Evolutionary conservation across 2,329 filamentous ascomycete genomes (phyloP).

Genomic region (Graphiopsis chlorocephala): DNA sequence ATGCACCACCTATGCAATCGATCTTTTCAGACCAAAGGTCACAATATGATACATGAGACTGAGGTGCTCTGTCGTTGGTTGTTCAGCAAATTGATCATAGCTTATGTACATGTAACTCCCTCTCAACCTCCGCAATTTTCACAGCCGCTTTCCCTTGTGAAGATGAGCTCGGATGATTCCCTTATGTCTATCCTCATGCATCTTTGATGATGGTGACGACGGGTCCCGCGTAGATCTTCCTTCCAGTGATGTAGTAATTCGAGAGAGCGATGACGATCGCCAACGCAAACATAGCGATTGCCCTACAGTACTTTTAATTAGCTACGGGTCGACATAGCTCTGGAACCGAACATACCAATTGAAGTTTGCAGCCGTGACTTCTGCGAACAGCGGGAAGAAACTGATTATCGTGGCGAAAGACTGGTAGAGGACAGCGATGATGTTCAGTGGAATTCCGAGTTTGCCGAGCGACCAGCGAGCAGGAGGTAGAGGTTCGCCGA

Average conservation of each 20-base stretch:
- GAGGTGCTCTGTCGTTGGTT: background rate
- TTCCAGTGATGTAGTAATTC: conserved; percentile 18
- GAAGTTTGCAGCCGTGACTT: conserved; percentile 18
- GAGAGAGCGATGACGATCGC: conserved; percentile 17
- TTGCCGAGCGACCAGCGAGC: conserved; percentile 26
- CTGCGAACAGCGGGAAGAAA: conserved; percentile 21
- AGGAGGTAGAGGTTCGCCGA: conserved; percentile 19
- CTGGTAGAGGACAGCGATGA: conserved; percentile 32
- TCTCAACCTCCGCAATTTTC: too few relatives aligned
- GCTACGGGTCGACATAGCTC: background rate
- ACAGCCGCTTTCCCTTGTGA: too few relatives aligned
- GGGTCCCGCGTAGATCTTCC: conserved; percentile 18
- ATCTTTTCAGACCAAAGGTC: too few relatives aligned
- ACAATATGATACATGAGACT: background rate
- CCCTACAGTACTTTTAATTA: background rate
- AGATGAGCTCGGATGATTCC: background rate
- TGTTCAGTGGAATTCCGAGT: conserved; percentile 20
- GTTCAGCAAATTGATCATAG: too few relatives aligned
- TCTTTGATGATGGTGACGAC: conserved; percentile 7
- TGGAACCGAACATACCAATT: conserved; percentile 16
- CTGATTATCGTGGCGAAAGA: conserved; percentile 15
- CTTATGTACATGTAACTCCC: too few relatives aligned
- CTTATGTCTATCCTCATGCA: background rate
- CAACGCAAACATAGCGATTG: conserved; percentile 20
- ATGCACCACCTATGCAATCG: too few relatives aligned